A percentile compares a stretch with the other conserved stretches of the same genome.
These are phyloP conservation scores for Corchorus olitorius DNA, from an alignment of 345 rosid species.

Conservation along the genomic window DNA sequence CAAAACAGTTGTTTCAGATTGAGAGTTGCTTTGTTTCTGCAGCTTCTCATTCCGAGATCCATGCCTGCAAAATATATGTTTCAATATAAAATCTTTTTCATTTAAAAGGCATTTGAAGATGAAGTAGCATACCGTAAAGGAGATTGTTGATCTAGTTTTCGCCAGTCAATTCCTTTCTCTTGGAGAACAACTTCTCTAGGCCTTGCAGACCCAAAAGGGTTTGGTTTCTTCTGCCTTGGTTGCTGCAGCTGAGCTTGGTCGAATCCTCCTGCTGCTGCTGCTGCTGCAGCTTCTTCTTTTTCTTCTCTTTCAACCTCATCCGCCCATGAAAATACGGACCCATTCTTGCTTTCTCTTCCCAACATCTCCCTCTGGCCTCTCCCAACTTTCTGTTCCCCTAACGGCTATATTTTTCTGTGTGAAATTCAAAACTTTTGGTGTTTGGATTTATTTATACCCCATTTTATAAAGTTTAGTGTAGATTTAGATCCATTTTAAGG, in stretches of 20 bases:
- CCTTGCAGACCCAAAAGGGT: conserved; percentile 37
- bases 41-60: conserved; percentile 9
- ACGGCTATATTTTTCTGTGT: conserved; percentile 27
- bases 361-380: conserved; percentile 22
- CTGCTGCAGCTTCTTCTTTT: conserved; percentile 15
- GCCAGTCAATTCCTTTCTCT: conserved; percentile 32
- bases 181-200: conserved; percentile 36
- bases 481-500: too few relatives aligned
- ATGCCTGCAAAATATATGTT: conserved; percentile 6
- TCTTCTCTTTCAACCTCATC: conserved; percentile 35
- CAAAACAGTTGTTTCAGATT: background rate
- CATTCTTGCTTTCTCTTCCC: conserved; percentile 9
- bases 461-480: background rate
- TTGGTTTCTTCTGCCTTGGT: conserved; percentile 29
- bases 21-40: background rate
- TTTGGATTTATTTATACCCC: background rate
- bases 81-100: too few relatives aligned
- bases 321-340: conserved; percentile 28
- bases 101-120: background rate
- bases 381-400: conserved; percentile 12
- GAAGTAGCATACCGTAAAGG: conserved; percentile 5
- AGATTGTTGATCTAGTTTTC: conserved; percentile 17
- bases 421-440: background rate
- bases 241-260: background rate
- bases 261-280: conserved; percentile 8